phyloP scores from a whole-genome alignment of 805 yeast species.

The Yarrowia alimentaria region DNA sequence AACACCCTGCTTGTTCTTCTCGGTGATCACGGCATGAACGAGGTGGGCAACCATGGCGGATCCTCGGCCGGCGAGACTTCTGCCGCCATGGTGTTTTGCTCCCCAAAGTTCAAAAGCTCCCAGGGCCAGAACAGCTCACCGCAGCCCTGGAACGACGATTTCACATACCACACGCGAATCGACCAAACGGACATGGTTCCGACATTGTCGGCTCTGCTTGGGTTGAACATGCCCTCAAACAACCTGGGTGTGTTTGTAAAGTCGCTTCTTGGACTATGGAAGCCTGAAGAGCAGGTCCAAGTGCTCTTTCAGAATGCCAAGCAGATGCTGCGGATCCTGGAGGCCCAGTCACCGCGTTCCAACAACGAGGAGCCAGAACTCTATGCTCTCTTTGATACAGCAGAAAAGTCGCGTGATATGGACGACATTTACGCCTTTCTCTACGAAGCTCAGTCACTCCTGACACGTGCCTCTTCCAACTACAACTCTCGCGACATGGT shows the following conservation, averaged over 20 bases:
- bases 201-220: slow-evolving; percentile 57
- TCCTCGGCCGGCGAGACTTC: slow-evolving; percentile 90
- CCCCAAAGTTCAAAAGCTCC: slow-evolving; percentile 62
- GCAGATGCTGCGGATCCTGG: slow-evolving; percentile 36
- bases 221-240: slow-evolving; percentile 68
- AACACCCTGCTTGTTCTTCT: slow-evolving; percentile 67
- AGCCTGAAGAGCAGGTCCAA: slow-evolving; percentile 53
- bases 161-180: slow-evolving; percentile 51
- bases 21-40: slow-evolving; percentile 98
- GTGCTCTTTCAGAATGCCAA: slow-evolving; percentile 45
- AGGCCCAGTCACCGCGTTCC: slow-evolving; percentile 16
- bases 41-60: slow-evolving; percentile 95
- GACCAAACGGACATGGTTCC: slow-evolving; percentile 76
- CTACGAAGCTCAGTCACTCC: slow-evolving; percentile 39
- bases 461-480: slow-evolving; percentile 55
- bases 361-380: no score
- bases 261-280: slow-evolving; percentile 56
- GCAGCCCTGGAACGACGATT: slow-evolving; percentile 44
- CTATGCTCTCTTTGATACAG: slow-evolving; percentile 1
- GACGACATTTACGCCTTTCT: slow-evolving; percentile 49
- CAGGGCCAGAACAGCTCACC: slow-evolving; percentile 31
- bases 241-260: slow-evolving; percentile 69
- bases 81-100: slow-evolving; percentile 70
- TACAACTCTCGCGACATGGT: slow-evolving; percentile 58
- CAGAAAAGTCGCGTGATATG: no score